Conservation (phyloP, 2,329 filamentous ascomycete genomes). For the Monosporascus cannonballus region DNA sequence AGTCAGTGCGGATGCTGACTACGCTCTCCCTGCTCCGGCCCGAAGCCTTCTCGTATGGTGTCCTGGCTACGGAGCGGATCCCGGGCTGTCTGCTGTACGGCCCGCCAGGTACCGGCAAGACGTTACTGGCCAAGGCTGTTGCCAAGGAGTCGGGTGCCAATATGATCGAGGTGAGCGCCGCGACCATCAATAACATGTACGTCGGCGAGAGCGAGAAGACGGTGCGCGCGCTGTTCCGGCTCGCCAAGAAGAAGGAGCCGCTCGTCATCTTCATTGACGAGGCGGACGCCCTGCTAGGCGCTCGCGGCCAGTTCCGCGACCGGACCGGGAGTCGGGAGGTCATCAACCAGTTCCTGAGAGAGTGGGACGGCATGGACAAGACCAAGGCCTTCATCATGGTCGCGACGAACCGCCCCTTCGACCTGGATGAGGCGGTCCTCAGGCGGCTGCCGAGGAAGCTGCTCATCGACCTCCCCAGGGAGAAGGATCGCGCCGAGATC, state of each 20-base stretch:
- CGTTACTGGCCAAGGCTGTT: conserved; percentile 62
- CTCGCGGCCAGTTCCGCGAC: conserved; percentile 59
- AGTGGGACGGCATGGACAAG: conserved; percentile 88
- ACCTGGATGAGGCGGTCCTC: conserved; percentile 83
- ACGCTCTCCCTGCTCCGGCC: conserved; percentile 80
- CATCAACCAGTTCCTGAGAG: conserved; percentile 92
- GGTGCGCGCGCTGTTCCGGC: conserved; percentile 81
- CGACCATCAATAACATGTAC: conserved; percentile 92
- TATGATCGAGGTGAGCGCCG: conserved; percentile 83
- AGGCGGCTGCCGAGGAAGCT: conserved; percentile 68
- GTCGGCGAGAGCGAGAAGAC: conserved; percentile 97
- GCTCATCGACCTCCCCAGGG: conserved; percentile 65
- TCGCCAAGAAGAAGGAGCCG: conserved; percentile 86
- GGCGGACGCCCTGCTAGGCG: conserved; percentile 85
- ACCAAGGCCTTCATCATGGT: conserved; percentile 95
- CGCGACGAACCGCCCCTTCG: conserved; percentile 90
- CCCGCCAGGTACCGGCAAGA: conserved; percentile 75
- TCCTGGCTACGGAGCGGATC: conserved; percentile 85
- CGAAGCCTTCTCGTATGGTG: conserved; percentile 93
- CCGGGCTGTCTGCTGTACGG: conserved; percentile 85
- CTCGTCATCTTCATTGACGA: conserved; percentile 97
- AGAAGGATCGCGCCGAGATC: conserved; percentile 61
- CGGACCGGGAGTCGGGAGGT: conserved; percentile 75
- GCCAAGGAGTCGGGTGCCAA: conserved; percentile 63
- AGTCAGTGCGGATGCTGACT: conserved; percentile 82